These are phyloP conservation scores for Reticulomyxa filosa DNA, from an alignment of 78 protist species.

Conservation along the genomic window DNA sequence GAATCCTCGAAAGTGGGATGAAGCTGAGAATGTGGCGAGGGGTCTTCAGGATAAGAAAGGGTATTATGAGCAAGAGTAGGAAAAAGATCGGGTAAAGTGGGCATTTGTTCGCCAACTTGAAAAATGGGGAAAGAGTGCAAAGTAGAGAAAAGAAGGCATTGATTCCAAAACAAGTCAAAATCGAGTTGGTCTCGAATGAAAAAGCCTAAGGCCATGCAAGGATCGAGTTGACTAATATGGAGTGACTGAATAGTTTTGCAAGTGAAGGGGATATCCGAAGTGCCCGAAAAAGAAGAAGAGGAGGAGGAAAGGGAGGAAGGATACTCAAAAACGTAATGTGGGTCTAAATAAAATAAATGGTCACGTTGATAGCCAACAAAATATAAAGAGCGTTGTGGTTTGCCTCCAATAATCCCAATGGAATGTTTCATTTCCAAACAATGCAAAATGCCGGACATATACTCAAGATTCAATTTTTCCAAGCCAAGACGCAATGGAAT, in stretches of 20 bases:
- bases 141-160: too few species aligned
- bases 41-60: too few species aligned
- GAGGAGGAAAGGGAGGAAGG: too few species aligned
- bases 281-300: background rate
- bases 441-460: background rate
- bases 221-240: background rate
- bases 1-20: too few species aligned
- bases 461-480: background rate
- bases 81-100: too few species aligned
- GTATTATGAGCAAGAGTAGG: too few species aligned
- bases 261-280: too few species aligned
- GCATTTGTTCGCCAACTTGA: too few species aligned
- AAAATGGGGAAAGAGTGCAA: too few species aligned
- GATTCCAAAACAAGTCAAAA: background rate
- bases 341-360: background rate
- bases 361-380: background rate
- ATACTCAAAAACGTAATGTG: background rate
- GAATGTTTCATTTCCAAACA: background rate
- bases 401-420: background rate
- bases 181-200: background rate
- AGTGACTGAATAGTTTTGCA: background rate
- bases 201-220: conserved; percentile 1
- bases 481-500: background rate
- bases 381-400: background rate
- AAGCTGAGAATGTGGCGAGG: too few species aligned